These are phyloP conservation scores for Pichia thaimueangensis DNA, from an alignment of 805 yeast species.

Conservation along the genomic window DNA sequence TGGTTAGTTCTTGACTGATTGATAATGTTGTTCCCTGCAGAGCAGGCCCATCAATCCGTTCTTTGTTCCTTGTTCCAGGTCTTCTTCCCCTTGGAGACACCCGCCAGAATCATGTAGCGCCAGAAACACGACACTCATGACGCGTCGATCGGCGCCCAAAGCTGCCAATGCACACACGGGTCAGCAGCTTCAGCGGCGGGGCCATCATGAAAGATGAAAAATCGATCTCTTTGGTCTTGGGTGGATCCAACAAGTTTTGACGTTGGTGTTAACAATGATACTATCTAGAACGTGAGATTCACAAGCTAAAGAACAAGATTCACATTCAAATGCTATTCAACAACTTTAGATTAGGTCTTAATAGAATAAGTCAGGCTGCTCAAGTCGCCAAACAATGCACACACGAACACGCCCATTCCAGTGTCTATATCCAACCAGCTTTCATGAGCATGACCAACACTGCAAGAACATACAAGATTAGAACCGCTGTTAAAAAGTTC, in stretches of 20 bases:
- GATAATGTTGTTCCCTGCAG: no score
- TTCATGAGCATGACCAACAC: slow-evolving; percentile 16
- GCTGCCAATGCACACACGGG: slow-evolving; percentile 2
- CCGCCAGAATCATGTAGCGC: no score
- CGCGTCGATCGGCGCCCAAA: slow-evolving; percentile 8
- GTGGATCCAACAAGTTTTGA: no score
- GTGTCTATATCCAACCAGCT: slow-evolving; percentile 9
- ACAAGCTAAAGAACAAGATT: neutral
- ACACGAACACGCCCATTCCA: slow-evolving; percentile 8
- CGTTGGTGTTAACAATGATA: no score
- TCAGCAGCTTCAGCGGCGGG: no score
- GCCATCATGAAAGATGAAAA: no score
- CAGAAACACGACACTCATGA: no score
- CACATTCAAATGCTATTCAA: slow-evolving; percentile 21
- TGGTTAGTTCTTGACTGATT: no score
- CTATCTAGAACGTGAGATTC: neutral
- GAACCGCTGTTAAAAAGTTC: slow-evolving; percentile 88
- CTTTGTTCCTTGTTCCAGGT: no score
- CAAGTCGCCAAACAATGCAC: slow-evolving; percentile 9
- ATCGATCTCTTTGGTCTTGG: no score
- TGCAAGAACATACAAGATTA: slow-evolving; percentile 77
- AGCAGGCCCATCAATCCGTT: no score
- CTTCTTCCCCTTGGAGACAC: no score
- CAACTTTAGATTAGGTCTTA: slow-evolving; percentile 24
- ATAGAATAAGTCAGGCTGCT: slow-evolving; percentile 14